Evolutionary conservation across 2,329 filamentous ascomycete species (phyloP), one percentile per base, ranked within the genome.

Genomic region (Neofusicoccum ribis): DNA sequence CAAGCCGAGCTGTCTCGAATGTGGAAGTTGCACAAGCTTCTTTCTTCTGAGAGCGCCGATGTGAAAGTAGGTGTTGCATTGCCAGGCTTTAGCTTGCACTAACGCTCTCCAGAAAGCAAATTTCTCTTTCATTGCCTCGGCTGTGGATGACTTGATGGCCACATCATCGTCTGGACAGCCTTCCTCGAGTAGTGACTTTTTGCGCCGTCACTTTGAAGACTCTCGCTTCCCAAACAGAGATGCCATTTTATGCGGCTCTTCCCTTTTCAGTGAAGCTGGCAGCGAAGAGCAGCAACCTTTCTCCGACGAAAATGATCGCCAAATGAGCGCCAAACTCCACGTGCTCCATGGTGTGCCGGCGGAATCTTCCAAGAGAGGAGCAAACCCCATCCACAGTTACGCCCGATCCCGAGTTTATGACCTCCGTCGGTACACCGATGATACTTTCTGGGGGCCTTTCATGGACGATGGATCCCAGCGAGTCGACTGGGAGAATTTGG

Each of bases 401-500:
- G 91, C 91, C 1, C 84, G 87, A 63, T 85, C 87, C 51, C 85
- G 86, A 67, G 89, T 93, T 3, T 94, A 93, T 69, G 90, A 93
- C 72, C 77, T 93, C 54, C 82, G 91, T 1, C 83, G 89, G 68
- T 91, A 92, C 74, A 89, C 85, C 0, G 73, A 79, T 1, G 74
- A 76, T 31, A 89, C 84, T 1, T 74, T 82, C 41, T 93, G 91
- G 90, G 91, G 91, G 0, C 91, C 91, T 0, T 93, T 91, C 70
- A 78, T 84, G 71, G 79, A 85, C 58, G 90, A 93, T 71, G 86
- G 84, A 1, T 83, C 81, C 2, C 83, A 82, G 61, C 76, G 77
- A 5, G 88, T 91, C 0, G 90, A 94, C 75, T 94, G 91, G 91
- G 90, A 93, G 76, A 91, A 91, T 78, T 78, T 93, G 11, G 91